phyloP scores from a whole-genome alignment of 139 green algal species.

The Chlamydomonas applanata region DNA sequence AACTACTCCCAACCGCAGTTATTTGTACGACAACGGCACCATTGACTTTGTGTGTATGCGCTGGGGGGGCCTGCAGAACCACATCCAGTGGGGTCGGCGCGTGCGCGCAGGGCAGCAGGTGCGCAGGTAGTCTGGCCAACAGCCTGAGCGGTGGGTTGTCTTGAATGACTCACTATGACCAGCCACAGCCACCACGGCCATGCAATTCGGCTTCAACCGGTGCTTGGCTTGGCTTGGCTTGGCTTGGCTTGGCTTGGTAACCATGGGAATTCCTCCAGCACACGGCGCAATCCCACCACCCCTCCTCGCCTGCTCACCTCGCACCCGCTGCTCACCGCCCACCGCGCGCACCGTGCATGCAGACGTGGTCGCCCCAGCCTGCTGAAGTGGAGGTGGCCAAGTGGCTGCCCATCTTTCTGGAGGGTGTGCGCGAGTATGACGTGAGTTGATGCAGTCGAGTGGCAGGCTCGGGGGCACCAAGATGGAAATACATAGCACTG shows the following conservation, averaged over 20 bases:
- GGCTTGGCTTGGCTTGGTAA: no score
- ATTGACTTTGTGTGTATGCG: conserved; percentile 41
- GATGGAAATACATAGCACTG: background rate
- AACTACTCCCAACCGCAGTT: no score
- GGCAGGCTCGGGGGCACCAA: no score
- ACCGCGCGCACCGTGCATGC: no score
- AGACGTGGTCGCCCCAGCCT: background rate
- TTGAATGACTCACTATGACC: background rate
- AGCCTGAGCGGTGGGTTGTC: background rate
- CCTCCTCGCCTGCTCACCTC: no score
- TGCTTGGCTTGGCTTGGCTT: no score
- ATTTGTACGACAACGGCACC: conserved; percentile 43
- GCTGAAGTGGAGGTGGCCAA: conserved; percentile 22
- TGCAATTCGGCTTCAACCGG: no score
- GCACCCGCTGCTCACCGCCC: no score
- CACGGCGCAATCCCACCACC: no score
- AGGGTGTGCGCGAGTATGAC: conserved; percentile 43
- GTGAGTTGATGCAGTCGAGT: no score
- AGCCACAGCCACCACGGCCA: no score
- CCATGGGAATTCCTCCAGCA: no score
- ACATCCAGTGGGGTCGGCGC: conserved; percentile 3
- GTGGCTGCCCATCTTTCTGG: conserved; percentile 48
- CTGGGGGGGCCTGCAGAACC: conserved; percentile 5
- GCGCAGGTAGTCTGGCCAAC: background rate
- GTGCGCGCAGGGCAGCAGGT: background rate